phyloP scores from a whole-genome alignment of 169 alveolate species.

The Babesia gibsoni region DNA sequence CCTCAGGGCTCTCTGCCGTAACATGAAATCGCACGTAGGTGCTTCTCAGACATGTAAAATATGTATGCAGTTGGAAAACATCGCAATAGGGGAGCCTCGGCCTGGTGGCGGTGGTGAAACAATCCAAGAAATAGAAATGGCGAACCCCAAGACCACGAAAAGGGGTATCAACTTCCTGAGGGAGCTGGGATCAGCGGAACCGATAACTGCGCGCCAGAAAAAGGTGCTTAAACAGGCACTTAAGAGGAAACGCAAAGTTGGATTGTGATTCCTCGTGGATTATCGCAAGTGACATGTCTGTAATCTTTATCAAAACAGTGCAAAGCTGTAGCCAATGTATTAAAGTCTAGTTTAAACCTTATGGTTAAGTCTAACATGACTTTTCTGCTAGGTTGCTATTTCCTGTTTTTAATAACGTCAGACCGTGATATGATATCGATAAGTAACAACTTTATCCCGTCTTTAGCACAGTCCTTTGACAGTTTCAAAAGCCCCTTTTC shows the following conservation, averaged over 20 bases:
- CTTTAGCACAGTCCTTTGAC: background rate
- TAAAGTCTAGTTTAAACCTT: background rate
- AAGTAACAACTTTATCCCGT: constrained; percentile 10
- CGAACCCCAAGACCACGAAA: background rate
- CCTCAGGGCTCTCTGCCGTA: constrained; percentile 20
- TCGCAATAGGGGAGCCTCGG: background rate
- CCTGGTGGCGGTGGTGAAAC: background rate
- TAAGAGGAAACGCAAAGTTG: constrained; percentile 42
- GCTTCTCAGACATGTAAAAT: background rate
- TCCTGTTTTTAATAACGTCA: background rate
- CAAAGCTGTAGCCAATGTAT: too few species aligned
- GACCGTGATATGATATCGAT: constrained; percentile 18
- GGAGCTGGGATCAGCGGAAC: background rate
- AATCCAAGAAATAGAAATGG: constrained; percentile 37
- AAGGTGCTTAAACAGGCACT: constrained; percentile 40
- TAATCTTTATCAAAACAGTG: background rate
- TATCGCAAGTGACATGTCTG: background rate
- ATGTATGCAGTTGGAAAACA: background rate
- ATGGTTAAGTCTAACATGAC: too few species aligned
- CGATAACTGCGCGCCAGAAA: constrained; percentile 53
- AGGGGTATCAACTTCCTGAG: constrained; percentile 38
- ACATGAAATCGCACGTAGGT: constrained; percentile 33
- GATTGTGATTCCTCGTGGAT: background rate
- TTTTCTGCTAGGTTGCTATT: too few species aligned
- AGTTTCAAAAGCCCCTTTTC: constrained; percentile 3